Evolutionary conservation across 495 filamentous ascomycete genomes (phyloP), one percentile per base, ranked within the genome.

Genomic region (Aspergillus indologenus): DNA sequence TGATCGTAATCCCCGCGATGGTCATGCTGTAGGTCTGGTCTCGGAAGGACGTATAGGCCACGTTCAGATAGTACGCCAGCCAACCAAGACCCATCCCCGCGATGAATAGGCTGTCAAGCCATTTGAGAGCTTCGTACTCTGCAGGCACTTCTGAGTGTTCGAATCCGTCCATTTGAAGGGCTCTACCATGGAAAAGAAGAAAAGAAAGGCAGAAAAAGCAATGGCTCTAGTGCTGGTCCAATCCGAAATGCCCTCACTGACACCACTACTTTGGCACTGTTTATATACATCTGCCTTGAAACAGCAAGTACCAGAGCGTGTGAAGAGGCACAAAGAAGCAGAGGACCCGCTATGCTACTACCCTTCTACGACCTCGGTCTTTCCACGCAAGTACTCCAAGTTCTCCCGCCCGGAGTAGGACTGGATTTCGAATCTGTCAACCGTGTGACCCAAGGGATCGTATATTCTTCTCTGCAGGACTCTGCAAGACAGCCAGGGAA

Each of bases 1-100:
- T 65, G 45, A 50, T 59, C 47, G 60, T 65, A 9, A 65, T 53
- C 1, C 63, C 63, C 17, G 65, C 47, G 7, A 68, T 54, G 19
- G 63, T 40, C 60, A 65, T 68, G 49, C 54, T 24, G 48, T 66
- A 66, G 15, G 64, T 66, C 21, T 59, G 7, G n/a, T 54, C 52
- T 45, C 21, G 43, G 52, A 19, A 70, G 20, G 62, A 67, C n/a
- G 53, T 50, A 40, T 59, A 58, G 9, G 59, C 42, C 59, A 60
- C 62, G 24, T 26, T 31, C 21, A 61, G 42, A 54, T 67, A 67
- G 53, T 67, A 58, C 42, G 53, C 44, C 15, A 62, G 9, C 62
- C 62, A 67, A 11, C 65, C 62, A 14, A 54, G 15, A 11, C 56
- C 53, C 62, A 65, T 65, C 6, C 56, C 56, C 3, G 58, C 23